Percentiles rank a stretch among this genome's conserved stretches.
Conservation (phyloP, 495 filamentous ascomycete genomes). For the Collariella sp. region DNA sequence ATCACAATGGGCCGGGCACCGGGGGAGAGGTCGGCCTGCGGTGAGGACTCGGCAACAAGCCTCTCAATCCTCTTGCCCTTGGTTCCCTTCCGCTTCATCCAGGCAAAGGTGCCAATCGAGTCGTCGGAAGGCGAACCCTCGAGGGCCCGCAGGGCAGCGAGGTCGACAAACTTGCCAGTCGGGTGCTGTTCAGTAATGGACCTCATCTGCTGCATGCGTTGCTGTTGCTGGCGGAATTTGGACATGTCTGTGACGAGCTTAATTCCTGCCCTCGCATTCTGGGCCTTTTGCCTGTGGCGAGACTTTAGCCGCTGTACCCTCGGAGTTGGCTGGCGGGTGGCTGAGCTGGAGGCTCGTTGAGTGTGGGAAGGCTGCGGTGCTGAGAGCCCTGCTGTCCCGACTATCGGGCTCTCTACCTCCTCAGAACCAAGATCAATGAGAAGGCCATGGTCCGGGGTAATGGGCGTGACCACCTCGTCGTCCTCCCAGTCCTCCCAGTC, state of each 20-base stretch:
- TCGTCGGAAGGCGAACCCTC: slow-evolving; percentile 35
- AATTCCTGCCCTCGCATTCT: slow-evolving; percentile 52
- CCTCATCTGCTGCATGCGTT: slow-evolving; percentile 19
- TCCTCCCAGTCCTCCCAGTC: slow-evolving; percentile 45
- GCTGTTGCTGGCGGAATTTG: slow-evolving; percentile 27
- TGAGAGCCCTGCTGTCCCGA: slow-evolving; percentile 9
- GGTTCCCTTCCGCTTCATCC: slow-evolving; percentile 33
- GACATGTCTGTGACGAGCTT: slow-evolving; percentile 56
- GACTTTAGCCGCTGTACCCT: slow-evolving; percentile 38
- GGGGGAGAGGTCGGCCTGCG: slow-evolving; percentile 57
- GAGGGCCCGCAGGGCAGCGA: slow-evolving; percentile 42
- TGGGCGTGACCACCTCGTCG: slow-evolving; percentile 28
- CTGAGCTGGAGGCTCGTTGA: slow-evolving; percentile 12
- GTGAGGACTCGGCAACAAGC: slow-evolving; percentile 12
- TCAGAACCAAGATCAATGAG: slow-evolving; percentile 8
- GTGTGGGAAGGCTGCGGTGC: slow-evolving; percentile 5
- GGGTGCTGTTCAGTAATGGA: slow-evolving; percentile 13
- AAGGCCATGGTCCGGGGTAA: slow-evolving; percentile 17
- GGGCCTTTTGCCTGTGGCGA: slow-evolving; percentile 42
- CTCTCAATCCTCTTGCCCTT: slow-evolving; percentile 24
- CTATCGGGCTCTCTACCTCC: slow-evolving; percentile 8
- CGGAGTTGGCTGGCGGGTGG: slow-evolving; percentile 27
- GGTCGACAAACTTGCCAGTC: slow-evolving; percentile 40
- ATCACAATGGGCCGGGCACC: slow-evolving; percentile 70
- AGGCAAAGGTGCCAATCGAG: slow-evolving; percentile 35